Evolutionary conservation across 78 protist species (phyloP), one percentile per base, ranked within the genome.

Genomic region (Mantamonas sphyraenae): DNA sequence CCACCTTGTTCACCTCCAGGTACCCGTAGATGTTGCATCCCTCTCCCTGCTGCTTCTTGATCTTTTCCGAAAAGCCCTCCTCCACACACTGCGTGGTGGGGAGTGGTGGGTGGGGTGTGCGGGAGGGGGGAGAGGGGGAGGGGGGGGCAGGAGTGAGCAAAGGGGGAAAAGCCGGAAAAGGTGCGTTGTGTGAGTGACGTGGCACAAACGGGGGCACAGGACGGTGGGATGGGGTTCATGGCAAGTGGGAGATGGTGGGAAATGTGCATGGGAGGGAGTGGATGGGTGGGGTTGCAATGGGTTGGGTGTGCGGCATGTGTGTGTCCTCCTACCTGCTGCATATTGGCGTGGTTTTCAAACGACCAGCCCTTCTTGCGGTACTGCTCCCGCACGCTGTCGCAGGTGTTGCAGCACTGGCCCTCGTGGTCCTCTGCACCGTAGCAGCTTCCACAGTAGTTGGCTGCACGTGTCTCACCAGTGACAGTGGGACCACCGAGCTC

Each of bases 371-470:
- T 63, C 53, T 51, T 42, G 10, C 79, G 42, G 47, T 92, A 92
- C 33, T 91, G 88, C 10, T 34, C 77, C 35, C 67, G 71, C 12
- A 87, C 90, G 14, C 76, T 72, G 51, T 84, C 93, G 56, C 97
- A 93, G 17, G 95, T 90, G 53, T 87, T 88, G 77, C 97, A 93
- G 72, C 96, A 92, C 22, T 47, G 24, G 10, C 59, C 73, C 19
- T 57, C 50, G 20, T 42, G 42, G 17, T 64, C 64, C 19, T 80
- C 94, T 2, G 94, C 94, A 19, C 97, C 97, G 43, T 82, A 85
- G 75, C 97, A 93, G 40, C 79, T 50, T 2, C 92, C 93, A 64
- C 97, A 89, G n/a, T 76, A 75, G n/a, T n/a, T n/a, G n/a, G n/a
- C n/a, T n/a, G n/a, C n/a, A n/a, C n/a, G n/a, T n/a, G n/a, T n/a